These are phyloP conservation scores for Sporothrix protearum DNA, from an alignment of 2,329 filamentous ascomycete genomes.

Conservation along the genomic window DNA sequence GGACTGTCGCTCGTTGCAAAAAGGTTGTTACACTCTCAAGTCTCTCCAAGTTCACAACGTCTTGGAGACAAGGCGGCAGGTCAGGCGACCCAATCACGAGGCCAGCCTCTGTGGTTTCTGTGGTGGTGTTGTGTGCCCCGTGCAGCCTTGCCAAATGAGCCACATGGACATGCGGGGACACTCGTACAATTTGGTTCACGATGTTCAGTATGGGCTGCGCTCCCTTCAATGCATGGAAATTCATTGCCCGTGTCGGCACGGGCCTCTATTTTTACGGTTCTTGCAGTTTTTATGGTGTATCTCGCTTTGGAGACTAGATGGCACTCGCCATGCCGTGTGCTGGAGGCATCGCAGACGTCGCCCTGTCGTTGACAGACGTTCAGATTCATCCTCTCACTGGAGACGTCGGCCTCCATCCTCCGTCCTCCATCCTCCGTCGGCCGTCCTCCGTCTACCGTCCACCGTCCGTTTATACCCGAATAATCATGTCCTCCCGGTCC, in stretches of 20 bases:
- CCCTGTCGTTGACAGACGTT: background rate
- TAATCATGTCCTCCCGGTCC: slow-evolving; percentile 61
- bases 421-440: too few species aligned
- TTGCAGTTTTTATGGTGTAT: too few species aligned
- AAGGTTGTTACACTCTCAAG: background rate
- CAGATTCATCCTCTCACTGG: background rate
- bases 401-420: too few species aligned
- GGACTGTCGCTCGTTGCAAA: background rate
- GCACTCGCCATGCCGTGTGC: background rate
- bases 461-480: slow-evolving; percentile 15
- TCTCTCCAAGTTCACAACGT: background rate
- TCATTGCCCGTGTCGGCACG: slow-evolving; percentile 1
- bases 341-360: background rate
- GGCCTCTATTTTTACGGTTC: slow-evolving; percentile 6
- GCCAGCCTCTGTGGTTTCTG: background rate
- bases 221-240: background rate
- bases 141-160: background rate
- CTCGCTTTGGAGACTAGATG: background rate
- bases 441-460: background rate
- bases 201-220: background rate
- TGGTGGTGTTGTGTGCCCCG: background rate
- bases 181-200: too few species aligned
- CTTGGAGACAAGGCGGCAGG: background rate
- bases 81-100: slow-evolving; percentile 17
- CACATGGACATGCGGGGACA: background rate